Percentiles rank a stretch among this genome's conserved stretches.
Conservation (phyloP, 306 rosid species). For the Quercus bicolor region DNA sequence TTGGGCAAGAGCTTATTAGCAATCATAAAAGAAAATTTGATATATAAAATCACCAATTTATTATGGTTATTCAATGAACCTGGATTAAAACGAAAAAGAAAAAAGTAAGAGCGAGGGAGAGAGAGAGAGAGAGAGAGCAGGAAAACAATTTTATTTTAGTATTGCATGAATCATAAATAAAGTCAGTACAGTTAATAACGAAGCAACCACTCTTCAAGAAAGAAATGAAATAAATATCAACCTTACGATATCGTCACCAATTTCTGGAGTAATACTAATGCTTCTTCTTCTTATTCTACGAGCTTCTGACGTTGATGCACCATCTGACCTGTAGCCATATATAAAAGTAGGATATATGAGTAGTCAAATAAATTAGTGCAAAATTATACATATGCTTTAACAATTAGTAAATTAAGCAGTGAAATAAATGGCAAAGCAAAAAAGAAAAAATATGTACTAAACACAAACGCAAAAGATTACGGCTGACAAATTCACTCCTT, state of each 20-base stretch:
- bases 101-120: neutral
- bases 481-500: too few relatives aligned
- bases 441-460: neutral
- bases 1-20: too few relatives aligned
- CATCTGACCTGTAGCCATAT: conserved; percentile 70
- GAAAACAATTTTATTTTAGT: neutral
- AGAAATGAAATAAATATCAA: conserved; percentile 40
- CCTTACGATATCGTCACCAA: conserved; percentile 99
- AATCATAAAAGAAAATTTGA: neutral
- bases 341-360: conserved; percentile 22
- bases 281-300: conserved; percentile 94
- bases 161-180: conserved; percentile 8
- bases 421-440: neutral
- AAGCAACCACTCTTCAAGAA: conserved; percentile 12
- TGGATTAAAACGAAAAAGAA: neutral
- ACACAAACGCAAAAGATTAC: neutral
- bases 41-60: neutral
- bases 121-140: neutral
- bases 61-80: neutral
- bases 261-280: conserved; percentile 97
- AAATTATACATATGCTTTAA: neutral
- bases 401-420: conserved; percentile 1
- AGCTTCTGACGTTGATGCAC: conserved; percentile 72
- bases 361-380: conserved; percentile 7
- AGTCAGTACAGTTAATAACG: conserved; percentile 11